These are phyloP conservation scores for Teunomyces stri DNA, from an alignment of 805 yeast genomes.

Conservation along the genomic window DNA sequence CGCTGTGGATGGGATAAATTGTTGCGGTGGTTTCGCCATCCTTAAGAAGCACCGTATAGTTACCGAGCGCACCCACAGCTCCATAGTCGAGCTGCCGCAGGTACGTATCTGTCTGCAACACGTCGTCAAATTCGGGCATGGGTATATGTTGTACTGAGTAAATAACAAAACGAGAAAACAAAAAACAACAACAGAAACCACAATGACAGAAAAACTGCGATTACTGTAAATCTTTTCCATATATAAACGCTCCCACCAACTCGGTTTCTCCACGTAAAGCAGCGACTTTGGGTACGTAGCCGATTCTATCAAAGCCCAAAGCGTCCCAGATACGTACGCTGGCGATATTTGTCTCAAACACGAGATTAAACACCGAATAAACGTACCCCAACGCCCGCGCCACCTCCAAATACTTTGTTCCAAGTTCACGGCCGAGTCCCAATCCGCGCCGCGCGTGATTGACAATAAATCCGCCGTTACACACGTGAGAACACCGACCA, in stretches of 20 bases:
- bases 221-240: constrained; percentile 49
- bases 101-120: constrained; percentile 46
- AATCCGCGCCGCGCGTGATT: constrained; percentile 56
- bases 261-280: constrained; percentile 59
- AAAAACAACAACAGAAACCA: too few species aligned
- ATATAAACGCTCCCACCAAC: constrained; percentile 74
- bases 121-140: constrained; percentile 54
- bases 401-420: constrained; percentile 60
- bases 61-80: constrained; percentile 42
- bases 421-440: constrained; percentile 70
- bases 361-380: constrained; percentile 84
- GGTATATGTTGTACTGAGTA: constrained; percentile 36
- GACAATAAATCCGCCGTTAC: constrained; percentile 87
- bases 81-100: constrained; percentile 41
- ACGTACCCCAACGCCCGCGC: constrained; percentile 79
- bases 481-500: constrained; percentile 82
- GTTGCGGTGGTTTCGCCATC: constrained; percentile 94
- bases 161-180: constrained; percentile 22
- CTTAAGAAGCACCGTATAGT: constrained; percentile 74
- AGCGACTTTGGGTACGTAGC: constrained; percentile 72
- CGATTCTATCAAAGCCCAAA: constrained; percentile 78
- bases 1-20: constrained; percentile 75
- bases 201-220: too few species aligned
- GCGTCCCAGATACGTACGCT: constrained; percentile 79
- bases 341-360: constrained; percentile 76